Base-by-base conservation (phyloP, 495 filamentous ascomycete species). In the Penicillium bialowiezense region DNA sequence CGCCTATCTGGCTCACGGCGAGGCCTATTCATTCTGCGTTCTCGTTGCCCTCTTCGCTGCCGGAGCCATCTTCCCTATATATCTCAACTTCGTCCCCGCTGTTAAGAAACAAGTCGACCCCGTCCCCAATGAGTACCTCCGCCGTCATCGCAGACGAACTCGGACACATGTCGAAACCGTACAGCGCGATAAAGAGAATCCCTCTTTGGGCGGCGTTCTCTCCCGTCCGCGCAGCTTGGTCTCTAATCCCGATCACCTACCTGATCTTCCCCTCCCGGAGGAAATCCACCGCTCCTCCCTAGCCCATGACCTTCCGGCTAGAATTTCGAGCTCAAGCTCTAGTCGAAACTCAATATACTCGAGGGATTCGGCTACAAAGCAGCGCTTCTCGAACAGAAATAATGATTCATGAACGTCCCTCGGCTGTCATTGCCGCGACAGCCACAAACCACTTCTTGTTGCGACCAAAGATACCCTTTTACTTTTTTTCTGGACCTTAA, bases 91-190 rank as follows among this genome's bases (percentile, higher is more conserved):
- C 2, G 64, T 76, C 7, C 74, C 77, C 2, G 68, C 67, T 5
- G 86, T 81, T n/a, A 75, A 79, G 59, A 72, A 76, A 50, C 78
- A 87, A 53, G 76, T 83, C 10, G 84, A 86, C 62, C 79, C 81
- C 0, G 69, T 79, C 1, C 69, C 70, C 7, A 68, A 73, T 39
- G 73, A 76, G 48, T 68, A 70, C 36, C 64, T 74, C 5, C 68
- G 70, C n/a, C 68, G 66, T 7, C 60, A 41, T 9, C 67, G 64
- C 3, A 64, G 61, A 18, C 60, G 61, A 39, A 55, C 50, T 21
- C 62, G 63, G 9, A 35, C 43, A 8, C 44, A 38, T 9, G 32
- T 35, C 3, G 54, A 54, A 17, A 39, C 54, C 2, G 33, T 70
- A 9, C 60, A 54, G 6, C 63, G 60, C 23, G 66, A 66, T 38